Conservation (phyloP, 768 basidiomycete species). For the Serendipita indica region DNA sequence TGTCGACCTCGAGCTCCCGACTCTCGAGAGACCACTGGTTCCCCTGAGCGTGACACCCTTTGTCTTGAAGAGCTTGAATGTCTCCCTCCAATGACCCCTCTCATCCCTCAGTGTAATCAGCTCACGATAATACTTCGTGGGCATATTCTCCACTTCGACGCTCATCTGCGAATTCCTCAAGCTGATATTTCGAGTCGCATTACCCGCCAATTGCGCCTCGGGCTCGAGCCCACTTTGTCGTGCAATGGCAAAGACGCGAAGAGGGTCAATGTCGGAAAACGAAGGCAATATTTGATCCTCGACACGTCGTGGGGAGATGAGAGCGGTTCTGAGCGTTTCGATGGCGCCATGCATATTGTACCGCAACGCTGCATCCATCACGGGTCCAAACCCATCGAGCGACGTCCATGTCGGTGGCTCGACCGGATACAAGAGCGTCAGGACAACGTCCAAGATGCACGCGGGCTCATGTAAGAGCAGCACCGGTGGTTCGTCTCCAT, state of each 20-base stretch:
- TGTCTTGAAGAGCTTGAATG: slow-evolving; percentile 9
- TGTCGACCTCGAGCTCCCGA: neutral
- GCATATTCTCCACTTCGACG: slow-evolving; percentile 7
- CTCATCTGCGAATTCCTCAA: slow-evolving; percentile 1
- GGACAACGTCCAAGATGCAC: slow-evolving; percentile 14
- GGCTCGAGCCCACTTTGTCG: slow-evolving; percentile 1
- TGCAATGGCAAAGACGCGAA: slow-evolving; percentile 5
- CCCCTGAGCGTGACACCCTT: neutral
- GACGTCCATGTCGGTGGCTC: slow-evolving; percentile 2
- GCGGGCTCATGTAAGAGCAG: neutral
- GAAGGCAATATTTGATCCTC: neutral
- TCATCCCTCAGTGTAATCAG: neutral
- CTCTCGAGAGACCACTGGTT: neutral
- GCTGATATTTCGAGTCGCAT: neutral
- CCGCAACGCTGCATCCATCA: slow-evolving; percentile 15
- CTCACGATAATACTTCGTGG: neutral
- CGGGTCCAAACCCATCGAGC: slow-evolving; percentile 9
- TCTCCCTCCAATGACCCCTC: slow-evolving; percentile 8
- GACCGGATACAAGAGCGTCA: slow-evolving; percentile 17
- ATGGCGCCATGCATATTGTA: slow-evolving; percentile 14
- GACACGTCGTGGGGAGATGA: neutral
- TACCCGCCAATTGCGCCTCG: neutral
- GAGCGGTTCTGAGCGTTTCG: neutral
- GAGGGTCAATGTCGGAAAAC: neutral
- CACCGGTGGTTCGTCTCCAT: neutral